phyloP scores from a whole-genome alignment of 495 filamentous ascomycete genomes.

The Podospora bellae-mahoneyi region DNA sequence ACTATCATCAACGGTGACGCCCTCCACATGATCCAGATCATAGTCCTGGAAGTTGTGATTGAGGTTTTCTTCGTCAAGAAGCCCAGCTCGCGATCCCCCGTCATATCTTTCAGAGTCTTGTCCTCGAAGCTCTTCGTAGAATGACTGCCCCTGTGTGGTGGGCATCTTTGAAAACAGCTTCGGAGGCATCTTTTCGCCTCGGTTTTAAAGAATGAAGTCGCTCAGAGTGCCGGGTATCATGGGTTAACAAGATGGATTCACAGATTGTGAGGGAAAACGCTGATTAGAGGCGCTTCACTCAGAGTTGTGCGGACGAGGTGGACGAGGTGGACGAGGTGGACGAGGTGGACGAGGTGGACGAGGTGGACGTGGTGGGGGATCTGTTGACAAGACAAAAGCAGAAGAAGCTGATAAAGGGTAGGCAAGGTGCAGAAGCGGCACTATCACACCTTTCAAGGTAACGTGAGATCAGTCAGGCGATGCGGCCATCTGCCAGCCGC shows the following conservation, averaged over 20 bases:
- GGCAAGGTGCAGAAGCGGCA: neutral
- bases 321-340: no score
- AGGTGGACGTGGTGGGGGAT: neutral
- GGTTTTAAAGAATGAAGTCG: slow-evolving; percentile 6
- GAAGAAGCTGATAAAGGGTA: neutral
- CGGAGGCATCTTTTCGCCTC: slow-evolving; percentile 56
- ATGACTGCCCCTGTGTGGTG: slow-evolving; percentile 57
- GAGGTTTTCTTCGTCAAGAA: slow-evolving; percentile 68
- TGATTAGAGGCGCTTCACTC: neutral
- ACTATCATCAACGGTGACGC: slow-evolving; percentile 63
- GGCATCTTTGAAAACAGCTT: slow-evolving; percentile 75
- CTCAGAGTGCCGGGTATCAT: slow-evolving; percentile 6
- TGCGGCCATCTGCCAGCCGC: slow-evolving; percentile 11
- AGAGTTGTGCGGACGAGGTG: neutral
- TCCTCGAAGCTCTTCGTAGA: slow-evolving; percentile 67
- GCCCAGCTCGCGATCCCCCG: slow-evolving; percentile 63
- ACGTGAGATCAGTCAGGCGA: slow-evolving; percentile 14
- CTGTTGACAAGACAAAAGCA: neutral
- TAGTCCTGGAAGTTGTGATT: slow-evolving; percentile 64
- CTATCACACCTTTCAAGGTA: neutral
- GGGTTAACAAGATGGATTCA: neutral
- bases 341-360: neutral
- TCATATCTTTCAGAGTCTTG: slow-evolving; percentile 54
- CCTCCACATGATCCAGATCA: slow-evolving; percentile 61
- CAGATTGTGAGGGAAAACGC: neutral